phyloP scores from a whole-genome alignment of 805 yeast species.

The Kodamaea nitidulidarum region DNA sequence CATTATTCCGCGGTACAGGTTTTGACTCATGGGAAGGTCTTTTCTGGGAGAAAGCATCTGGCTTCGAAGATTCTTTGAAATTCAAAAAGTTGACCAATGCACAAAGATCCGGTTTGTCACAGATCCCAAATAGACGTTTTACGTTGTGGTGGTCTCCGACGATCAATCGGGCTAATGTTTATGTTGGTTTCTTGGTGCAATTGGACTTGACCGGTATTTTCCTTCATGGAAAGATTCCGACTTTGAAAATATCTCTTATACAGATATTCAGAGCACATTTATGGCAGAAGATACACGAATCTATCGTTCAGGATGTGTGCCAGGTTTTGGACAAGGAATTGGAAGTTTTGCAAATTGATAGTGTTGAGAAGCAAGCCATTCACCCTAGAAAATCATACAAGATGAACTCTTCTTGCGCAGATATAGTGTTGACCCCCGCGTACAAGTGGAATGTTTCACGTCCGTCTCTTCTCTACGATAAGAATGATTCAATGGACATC shows the following conservation, averaged over 20 bases:
- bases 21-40: conserved; percentile 98
- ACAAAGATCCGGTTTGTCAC: conserved; percentile 94
- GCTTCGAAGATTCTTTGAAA: conserved; percentile 94
- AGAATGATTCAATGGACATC: conserved; percentile 57
- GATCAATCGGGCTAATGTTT: conserved; percentile 94
- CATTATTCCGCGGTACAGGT: conserved; percentile 93
- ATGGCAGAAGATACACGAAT: conserved; percentile 98
- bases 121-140: conserved; percentile 94
- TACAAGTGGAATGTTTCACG: conserved; percentile 78
- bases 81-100: conserved; percentile 95
- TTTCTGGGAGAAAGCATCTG: conserved; percentile 97
- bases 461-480: conserved; percentile 76
- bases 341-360: conserved; percentile 76
- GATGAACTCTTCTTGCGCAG: conserved; percentile 95
- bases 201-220: conserved; percentile 95
- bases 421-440: conserved; percentile 69
- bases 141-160: conserved; percentile 99
- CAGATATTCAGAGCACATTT: conserved; percentile 96
- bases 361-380: conserved; percentile 84
- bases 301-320: conserved; percentile 87
- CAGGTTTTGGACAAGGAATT: conserved; percentile 87
- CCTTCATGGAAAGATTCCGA: conserved; percentile 96
- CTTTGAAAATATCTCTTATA: conserved; percentile 88
- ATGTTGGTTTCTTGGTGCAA: conserved; percentile 95
- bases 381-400: conserved; percentile 97